These are phyloP conservation scores for Rhizopus stolonifer DNA, from an alignment of 371 early-diverging fungal species.

Conservation along the genomic window DNA sequence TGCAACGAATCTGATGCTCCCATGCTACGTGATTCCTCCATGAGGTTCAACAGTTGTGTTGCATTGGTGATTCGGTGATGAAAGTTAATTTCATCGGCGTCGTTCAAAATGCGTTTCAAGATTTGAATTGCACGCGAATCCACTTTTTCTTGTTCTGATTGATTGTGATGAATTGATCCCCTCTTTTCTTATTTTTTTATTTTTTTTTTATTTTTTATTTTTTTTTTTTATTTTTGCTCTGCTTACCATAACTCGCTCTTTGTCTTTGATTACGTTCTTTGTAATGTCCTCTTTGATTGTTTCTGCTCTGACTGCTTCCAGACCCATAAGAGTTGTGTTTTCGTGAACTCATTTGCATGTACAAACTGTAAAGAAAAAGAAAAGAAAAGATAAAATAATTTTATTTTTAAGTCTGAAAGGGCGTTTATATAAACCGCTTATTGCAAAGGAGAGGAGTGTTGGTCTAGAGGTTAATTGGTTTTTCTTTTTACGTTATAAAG, in stretches of 20 bases:
- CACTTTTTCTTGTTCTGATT: neutral
- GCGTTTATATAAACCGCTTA: too few species aligned
- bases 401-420: too few species aligned
- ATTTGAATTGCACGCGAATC: constrained; percentile 32
- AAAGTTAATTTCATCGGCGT: constrained; percentile 31
- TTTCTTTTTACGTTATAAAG: too few species aligned
- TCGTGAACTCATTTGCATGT: constrained; percentile 14
- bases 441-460: too few species aligned
- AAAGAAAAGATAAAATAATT: neutral
- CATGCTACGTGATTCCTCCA: constrained; percentile 30
- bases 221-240: neutral
- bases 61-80: constrained; percentile 25
- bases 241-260: neutral
- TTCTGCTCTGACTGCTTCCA: constrained; percentile 5
- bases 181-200: too few species aligned
- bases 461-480: too few species aligned
- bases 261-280: constrained; percentile 15
- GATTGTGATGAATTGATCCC: neutral
- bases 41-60: constrained; percentile 21
- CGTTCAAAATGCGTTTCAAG: constrained; percentile 27
- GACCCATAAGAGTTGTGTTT: constrained; percentile 10
- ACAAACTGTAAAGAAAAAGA: neutral
- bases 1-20: constrained; percentile 23
- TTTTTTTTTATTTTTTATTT: too few species aligned
- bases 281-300: constrained; percentile 3